Conservation (phyloP, 2,329 filamentous ascomycete species). For the Cladophialophora bantiana region DNA sequence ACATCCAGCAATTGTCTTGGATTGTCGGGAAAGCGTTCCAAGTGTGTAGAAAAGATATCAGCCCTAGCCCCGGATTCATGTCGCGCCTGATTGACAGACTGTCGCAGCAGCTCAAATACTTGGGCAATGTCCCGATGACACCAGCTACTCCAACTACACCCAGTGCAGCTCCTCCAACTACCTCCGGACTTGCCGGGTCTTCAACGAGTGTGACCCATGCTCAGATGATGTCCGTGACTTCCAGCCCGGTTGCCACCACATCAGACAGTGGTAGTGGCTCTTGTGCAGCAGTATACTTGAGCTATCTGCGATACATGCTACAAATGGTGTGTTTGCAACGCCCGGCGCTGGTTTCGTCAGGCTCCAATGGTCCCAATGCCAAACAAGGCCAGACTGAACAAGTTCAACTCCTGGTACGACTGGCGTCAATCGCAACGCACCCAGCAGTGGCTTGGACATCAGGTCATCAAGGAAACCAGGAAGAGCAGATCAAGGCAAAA, state of each 20-base stretch:
- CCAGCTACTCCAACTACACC: slow-evolving; percentile 7
- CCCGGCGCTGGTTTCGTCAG: slow-evolving; percentile 18
- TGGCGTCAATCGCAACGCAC: slow-evolving; percentile 43
- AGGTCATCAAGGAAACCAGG: slow-evolving; percentile 12
- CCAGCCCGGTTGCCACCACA: slow-evolving; percentile 21
- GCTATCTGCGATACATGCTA: slow-evolving; percentile 33
- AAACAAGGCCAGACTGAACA: slow-evolving; percentile 37
- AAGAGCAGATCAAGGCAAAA: slow-evolving; percentile 30
- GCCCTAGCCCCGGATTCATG: slow-evolving; percentile 29
- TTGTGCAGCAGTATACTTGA: slow-evolving; percentile 22
- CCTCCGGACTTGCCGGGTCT: slow-evolving; percentile 14
- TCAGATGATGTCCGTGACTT: slow-evolving; percentile 23
- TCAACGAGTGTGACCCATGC: slow-evolving; percentile 13
- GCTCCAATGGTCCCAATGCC: slow-evolving; percentile 17
- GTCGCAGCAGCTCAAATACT: slow-evolving; percentile 32
- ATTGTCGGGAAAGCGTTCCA: slow-evolving; percentile 32
- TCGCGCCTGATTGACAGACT: slow-evolving; percentile 37
- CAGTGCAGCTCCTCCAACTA: neutral
- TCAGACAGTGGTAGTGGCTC: slow-evolving; percentile 20
- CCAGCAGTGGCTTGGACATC: slow-evolving; percentile 43
- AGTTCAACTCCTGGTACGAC: slow-evolving; percentile 39
- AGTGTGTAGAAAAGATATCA: slow-evolving; percentile 31
- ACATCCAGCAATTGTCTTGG: slow-evolving; percentile 28
- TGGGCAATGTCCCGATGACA: slow-evolving; percentile 13
- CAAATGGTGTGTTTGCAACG: slow-evolving; percentile 38